These are phyloP conservation scores for Solanum lignicaule DNA, from an alignment of 257 asterid species.

Conservation along the genomic window DNA sequence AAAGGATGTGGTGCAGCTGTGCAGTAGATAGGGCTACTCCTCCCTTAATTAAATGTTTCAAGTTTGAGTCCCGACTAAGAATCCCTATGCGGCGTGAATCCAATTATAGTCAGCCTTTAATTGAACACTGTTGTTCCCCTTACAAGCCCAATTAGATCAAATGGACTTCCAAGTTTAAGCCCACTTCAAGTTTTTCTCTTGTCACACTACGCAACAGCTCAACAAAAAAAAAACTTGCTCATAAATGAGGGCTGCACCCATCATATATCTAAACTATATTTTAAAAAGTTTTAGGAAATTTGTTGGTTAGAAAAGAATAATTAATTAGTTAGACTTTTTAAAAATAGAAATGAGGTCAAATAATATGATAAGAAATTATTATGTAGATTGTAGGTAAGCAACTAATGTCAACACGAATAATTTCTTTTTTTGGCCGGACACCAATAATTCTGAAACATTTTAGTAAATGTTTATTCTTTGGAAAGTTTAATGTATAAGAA, in stretches of 20 bases:
- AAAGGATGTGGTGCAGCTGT: no score
- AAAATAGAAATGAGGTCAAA: not conserved
- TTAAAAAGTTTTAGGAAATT: not conserved
- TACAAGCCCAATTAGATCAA: not conserved
- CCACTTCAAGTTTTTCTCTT: not conserved
- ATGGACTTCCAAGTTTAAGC: not conserved
- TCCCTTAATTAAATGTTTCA: no score
- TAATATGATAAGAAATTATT: not conserved
- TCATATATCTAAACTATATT: not conserved
- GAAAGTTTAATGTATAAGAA: not conserved
- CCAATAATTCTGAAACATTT: not conserved
- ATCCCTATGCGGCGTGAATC: no score
- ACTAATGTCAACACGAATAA: not conserved
- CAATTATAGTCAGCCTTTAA: no score
- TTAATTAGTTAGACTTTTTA: no score
- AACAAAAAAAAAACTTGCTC: not conserved
- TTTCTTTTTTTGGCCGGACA: not conserved
- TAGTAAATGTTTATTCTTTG: not conserved
- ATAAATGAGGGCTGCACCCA: not conserved
- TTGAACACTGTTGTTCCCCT: not conserved
- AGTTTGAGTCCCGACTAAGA: no score
- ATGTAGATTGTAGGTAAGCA: not conserved
- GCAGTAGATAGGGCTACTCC: no score
- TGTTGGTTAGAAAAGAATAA: not conserved
- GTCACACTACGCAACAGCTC: not conserved